phyloP scores from a whole-genome alignment of 2,329 filamentous ascomycete species.

The Alternaria infectoria region DNA sequence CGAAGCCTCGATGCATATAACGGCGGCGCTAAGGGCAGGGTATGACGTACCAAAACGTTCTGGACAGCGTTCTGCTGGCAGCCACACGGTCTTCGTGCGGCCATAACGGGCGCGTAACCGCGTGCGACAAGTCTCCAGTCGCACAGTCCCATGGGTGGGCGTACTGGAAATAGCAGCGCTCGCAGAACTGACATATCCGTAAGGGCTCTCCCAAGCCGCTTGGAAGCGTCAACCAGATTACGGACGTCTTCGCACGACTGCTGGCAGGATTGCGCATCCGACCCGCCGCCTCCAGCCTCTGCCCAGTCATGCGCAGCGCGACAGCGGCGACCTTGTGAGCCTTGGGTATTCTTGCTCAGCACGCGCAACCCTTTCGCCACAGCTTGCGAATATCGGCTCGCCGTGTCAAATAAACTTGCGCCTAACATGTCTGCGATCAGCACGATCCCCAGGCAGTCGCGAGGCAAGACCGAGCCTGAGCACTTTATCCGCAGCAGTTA shows the following conservation, averaged over 20 bases:
- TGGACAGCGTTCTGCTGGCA: constrained; percentile 21
- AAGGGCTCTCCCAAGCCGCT: constrained; percentile 5
- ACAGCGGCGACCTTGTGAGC: constrained; percentile 10
- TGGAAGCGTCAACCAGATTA: neutral
- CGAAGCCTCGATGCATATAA: constrained; percentile 33
- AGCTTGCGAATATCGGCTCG: constrained; percentile 8
- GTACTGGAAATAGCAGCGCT: constrained; percentile 14
- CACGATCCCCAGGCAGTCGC: constrained; percentile 18
- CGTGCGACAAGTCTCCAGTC: constrained; percentile 5
- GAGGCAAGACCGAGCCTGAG: constrained; percentile 7
- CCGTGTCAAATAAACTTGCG: constrained; percentile 21
- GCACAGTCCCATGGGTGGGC: constrained; percentile 4
- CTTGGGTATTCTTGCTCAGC: constrained; percentile 17
- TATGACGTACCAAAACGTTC: constrained; percentile 25
- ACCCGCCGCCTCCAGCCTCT: constrained; percentile 12
- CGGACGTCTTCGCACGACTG: constrained; percentile 1
- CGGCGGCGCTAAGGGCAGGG: constrained; percentile 27
- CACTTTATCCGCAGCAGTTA: constrained; percentile 15
- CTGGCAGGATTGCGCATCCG: neutral
- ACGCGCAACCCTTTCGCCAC: constrained; percentile 38
- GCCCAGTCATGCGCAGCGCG: constrained; percentile 10
- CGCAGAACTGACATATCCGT: constrained; percentile 4
- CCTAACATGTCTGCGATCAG: constrained; percentile 19
- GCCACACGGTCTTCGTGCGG: constrained; percentile 10
- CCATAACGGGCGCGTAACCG: constrained; percentile 15